A percentile compares a stretch with the other conserved stretches of the same genome.
phyloP scores from a whole-genome alignment of 257 asterid genomes.

The Cynanchum wilfordii region DNA sequence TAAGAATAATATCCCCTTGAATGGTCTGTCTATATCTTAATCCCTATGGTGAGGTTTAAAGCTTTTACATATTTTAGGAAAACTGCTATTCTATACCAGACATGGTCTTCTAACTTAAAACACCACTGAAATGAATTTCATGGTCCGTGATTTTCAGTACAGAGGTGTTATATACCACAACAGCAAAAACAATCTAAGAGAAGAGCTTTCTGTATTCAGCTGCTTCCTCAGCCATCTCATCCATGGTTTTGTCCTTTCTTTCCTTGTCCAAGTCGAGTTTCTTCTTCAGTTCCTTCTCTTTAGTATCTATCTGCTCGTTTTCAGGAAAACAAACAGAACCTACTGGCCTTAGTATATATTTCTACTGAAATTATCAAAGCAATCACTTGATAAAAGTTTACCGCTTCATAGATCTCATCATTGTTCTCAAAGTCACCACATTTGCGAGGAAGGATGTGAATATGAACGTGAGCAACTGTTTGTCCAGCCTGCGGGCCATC shows the following conservation, averaged over 20 bases:
- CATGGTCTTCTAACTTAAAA: background rate
- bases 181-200: conserved; percentile 19
- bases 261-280: conserved; percentile 83
- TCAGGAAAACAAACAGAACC: background rate
- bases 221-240: conserved; percentile 93
- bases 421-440: conserved; percentile 73
- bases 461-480: conserved; percentile 81
- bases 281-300: conserved; percentile 81
- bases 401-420: conserved; percentile 87
- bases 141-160: background rate
- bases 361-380: background rate
- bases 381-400: conserved; percentile 22
- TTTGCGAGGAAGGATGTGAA: conserved; percentile 83
- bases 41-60: too few species aligned
- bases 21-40: background rate
- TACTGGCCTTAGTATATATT: conserved; percentile 5
- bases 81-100: background rate
- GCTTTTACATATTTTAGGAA: background rate
- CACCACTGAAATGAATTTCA: background rate
- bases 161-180: background rate
- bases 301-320: conserved; percentile 54
- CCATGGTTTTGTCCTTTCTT: conserved; percentile 77
- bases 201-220: conserved; percentile 68
- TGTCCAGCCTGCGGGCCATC: conserved; percentile 97
- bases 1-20: background rate